phyloP scores from a whole-genome alignment of 495 filamentous ascomycete species.

The Aspergillus diversus region DNA sequence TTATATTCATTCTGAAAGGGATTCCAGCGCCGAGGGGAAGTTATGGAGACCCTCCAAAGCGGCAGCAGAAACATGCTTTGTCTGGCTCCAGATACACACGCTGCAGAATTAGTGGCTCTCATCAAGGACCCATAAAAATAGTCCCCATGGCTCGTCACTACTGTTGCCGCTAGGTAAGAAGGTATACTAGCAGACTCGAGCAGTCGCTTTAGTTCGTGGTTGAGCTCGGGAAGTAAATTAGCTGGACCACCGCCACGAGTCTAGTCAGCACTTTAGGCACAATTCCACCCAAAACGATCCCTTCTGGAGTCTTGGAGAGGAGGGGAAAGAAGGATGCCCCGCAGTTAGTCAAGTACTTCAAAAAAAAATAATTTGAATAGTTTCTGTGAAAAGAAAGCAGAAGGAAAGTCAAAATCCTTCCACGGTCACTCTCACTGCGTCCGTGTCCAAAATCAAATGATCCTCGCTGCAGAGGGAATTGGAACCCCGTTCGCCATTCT shows the following conservation, averaged over 20 bases:
- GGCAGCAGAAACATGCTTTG: slow-evolving; percentile 16
- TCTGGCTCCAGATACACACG: slow-evolving; percentile 8
- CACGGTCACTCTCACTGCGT: neutral
- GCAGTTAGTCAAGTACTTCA: neutral
- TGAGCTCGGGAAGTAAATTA: neutral
- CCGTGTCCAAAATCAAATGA: neutral
- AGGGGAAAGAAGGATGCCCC: neutral
- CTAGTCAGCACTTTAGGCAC: slow-evolving; percentile 1
- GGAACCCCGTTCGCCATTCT: neutral
- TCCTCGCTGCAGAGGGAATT: neutral
- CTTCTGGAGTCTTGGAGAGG: neutral
- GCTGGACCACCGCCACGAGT: neutral
- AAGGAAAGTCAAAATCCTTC: neutral
- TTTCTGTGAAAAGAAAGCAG: neutral
- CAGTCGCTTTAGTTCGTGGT: too few relatives aligned
- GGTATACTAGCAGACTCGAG: too few relatives aligned
- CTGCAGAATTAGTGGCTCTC: slow-evolving; percentile 13
- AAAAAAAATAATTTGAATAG: neutral
- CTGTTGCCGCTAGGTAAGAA: too few relatives aligned
- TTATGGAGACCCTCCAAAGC: slow-evolving; percentile 3
- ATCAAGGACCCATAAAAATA: too few relatives aligned
- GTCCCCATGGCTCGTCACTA: too few relatives aligned
- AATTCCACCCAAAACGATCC: neutral
- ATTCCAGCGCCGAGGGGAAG: neutral
- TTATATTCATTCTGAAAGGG: slow-evolving; percentile 1